Conservation (phyloP, 495 filamentous ascomycete species). For the Beverwykella pulmonaria region DNA sequence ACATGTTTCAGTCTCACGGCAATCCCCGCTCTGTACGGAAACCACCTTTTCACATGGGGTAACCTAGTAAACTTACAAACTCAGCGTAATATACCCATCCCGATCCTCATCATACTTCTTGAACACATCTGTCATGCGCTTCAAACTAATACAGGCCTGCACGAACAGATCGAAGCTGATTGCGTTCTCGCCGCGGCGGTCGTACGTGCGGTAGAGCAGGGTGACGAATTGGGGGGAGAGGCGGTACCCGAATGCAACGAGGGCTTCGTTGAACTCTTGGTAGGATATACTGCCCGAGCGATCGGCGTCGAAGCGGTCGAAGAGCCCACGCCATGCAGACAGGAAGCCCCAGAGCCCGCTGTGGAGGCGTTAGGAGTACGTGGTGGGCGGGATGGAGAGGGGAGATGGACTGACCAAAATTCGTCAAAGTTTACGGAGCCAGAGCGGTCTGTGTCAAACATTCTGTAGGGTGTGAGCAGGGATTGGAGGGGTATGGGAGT, state of each 20-base stretch:
- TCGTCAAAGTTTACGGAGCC: conserved; percentile 93
- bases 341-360: conserved; percentile 87
- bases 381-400: neutral
- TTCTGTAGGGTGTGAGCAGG: conserved; percentile 48
- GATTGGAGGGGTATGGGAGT: neutral
- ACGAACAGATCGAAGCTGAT: conserved; percentile 97
- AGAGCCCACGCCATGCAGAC: conserved; percentile 87
- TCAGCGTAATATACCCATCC: conserved; percentile 66
- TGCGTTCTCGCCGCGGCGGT: conserved; percentile 52
- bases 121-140: conserved; percentile 99
- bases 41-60: too few species aligned
- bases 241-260: conserved; percentile 92
- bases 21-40: too few species aligned
- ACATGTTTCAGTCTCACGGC: too few species aligned
- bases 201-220: conserved; percentile 74
- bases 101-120: conserved; percentile 98
- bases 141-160: conserved; percentile 92
- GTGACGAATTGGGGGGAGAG: conserved; percentile 80
- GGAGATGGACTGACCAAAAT: conserved; percentile 63
- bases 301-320: conserved; percentile 94
- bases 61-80: conserved; percentile 50
- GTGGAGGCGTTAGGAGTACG: conserved; percentile 9
- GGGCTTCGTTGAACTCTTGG: conserved; percentile 85
- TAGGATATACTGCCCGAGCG: conserved; percentile 81
- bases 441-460: conserved; percentile 91